Conservation (phyloP, 2,329 filamentous ascomycete genomes). For the Pyrenophora tritici-repentis region DNA sequence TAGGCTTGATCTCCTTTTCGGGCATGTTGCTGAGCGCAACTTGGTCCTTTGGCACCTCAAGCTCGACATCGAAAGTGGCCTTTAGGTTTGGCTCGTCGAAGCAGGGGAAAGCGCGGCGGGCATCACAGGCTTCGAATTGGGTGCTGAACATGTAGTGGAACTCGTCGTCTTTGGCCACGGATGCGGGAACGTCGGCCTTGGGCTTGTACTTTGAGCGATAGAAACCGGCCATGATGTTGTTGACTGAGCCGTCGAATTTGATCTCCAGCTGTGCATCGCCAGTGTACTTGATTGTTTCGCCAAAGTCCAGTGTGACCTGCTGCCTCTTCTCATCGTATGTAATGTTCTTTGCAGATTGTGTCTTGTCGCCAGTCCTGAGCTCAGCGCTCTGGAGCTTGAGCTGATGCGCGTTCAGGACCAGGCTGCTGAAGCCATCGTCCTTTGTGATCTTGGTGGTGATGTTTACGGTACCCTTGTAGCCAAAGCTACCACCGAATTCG, state of each 20-base stretch:
- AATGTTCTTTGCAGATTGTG: slow-evolving; percentile 68
- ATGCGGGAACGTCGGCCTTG: slow-evolving; percentile 68
- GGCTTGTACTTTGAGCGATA: slow-evolving; percentile 95
- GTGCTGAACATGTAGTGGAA: slow-evolving; percentile 80
- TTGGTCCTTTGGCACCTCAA: slow-evolving; percentile 88
- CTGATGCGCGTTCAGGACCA: slow-evolving; percentile 84
- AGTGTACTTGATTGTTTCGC: slow-evolving; percentile 69
- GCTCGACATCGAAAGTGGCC: slow-evolving; percentile 90
- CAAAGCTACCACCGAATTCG: slow-evolving; percentile 72
- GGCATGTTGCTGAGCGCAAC: slow-evolving; percentile 96
- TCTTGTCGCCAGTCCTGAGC: slow-evolving; percentile 62
- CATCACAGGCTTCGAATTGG: slow-evolving; percentile 96
- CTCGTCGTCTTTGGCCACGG: slow-evolving; percentile 74
- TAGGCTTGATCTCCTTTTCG: slow-evolving; percentile 74
- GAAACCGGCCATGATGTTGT: slow-evolving; percentile 87
- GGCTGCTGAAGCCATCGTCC: slow-evolving; percentile 66
- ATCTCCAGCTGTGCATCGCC: slow-evolving; percentile 70
- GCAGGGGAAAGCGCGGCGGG: slow-evolving; percentile 92
- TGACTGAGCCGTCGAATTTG: slow-evolving; percentile 79
- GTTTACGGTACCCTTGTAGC: slow-evolving; percentile 82
- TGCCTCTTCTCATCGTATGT: slow-evolving; percentile 83
- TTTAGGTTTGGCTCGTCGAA: slow-evolving; percentile 98
- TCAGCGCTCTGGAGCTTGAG: slow-evolving; percentile 74
- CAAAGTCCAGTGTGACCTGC: slow-evolving; percentile 78
- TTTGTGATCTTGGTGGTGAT: slow-evolving; percentile 77